A percentile compares a stretch with the other conserved stretches of the same genome.
phyloP scores from a whole-genome alignment of 1,284 basidiomycete species.

The Moesziomyces sp. region DNA sequence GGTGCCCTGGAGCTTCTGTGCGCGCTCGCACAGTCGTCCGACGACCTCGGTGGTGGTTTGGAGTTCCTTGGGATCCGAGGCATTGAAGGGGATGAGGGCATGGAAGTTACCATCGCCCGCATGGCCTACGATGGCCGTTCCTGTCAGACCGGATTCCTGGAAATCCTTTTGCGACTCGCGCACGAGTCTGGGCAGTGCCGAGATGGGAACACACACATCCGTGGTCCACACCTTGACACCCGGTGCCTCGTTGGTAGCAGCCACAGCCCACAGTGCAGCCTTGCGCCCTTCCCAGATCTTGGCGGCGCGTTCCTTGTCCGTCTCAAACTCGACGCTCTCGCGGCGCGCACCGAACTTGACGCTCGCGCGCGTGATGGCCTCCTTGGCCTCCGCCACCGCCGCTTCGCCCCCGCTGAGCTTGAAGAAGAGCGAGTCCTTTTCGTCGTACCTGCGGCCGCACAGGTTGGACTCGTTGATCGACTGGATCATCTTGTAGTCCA shows the following conservation, averaged over 20 bases:
- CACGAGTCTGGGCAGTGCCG: slow-evolving; percentile 79
- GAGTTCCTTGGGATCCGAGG: slow-evolving; percentile 38
- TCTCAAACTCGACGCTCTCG: slow-evolving; percentile 72
- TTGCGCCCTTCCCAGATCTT: slow-evolving; percentile 88
- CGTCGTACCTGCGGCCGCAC: slow-evolving; percentile 40
- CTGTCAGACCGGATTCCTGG: slow-evolving; percentile 22
- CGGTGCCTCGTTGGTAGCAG: slow-evolving; percentile 74
- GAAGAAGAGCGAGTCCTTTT: slow-evolving; percentile 53
- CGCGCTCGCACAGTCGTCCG: slow-evolving; percentile 70
- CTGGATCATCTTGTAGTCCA: slow-evolving; percentile 58
- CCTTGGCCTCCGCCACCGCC: slow-evolving; percentile 64
- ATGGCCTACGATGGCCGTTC: slow-evolving; percentile 78
- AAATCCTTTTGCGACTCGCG: slow-evolving; percentile 47
- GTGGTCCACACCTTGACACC: slow-evolving; percentile 80
- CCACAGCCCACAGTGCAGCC: slow-evolving; percentile 79
- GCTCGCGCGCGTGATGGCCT: slow-evolving; percentile 30
- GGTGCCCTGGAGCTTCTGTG: slow-evolving; percentile 70
- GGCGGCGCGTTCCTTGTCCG: slow-evolving; percentile 76
- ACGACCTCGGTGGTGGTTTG: slow-evolving; percentile 69
- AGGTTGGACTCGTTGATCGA: slow-evolving; percentile 68
- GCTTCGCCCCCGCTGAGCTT: slow-evolving; percentile 50
- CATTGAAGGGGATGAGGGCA: slow-evolving; percentile 53
- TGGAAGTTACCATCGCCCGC: slow-evolving; percentile 81
- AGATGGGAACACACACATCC: slow-evolving; percentile 79
- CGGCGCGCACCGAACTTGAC: slow-evolving; percentile 35